These are phyloP conservation scores for Prinsepia uniflora DNA, from an alignment of 306 rosid species.

Conservation along the genomic window DNA sequence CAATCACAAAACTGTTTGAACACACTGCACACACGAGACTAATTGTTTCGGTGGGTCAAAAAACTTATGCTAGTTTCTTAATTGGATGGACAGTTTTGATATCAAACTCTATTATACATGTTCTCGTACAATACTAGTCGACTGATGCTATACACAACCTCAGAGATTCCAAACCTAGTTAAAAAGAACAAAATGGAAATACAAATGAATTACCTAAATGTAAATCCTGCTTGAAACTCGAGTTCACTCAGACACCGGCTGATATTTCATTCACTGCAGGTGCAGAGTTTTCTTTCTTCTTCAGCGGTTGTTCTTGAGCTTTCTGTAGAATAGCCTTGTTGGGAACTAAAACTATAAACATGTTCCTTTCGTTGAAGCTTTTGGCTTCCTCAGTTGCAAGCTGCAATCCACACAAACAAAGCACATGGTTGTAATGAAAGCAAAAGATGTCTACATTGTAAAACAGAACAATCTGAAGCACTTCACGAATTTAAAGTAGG, in stretches of 20 bases:
- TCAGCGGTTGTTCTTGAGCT: constrained; percentile 66
- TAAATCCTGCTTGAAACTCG: constrained; percentile 25
- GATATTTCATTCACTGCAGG: constrained; percentile 60
- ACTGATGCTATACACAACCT: constrained; percentile 45
- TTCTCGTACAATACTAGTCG: constrained; percentile 30
- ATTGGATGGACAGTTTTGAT: constrained; percentile 26
- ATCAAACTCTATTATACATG: constrained; percentile 22
- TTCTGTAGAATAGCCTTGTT: constrained; percentile 72
- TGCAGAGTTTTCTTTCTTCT: constrained; percentile 49
- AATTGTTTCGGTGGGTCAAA: background rate
- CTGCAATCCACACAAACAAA: constrained; percentile 45
- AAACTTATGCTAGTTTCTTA: constrained; percentile 6
- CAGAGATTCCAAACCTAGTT: constrained; percentile 29
- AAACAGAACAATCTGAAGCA: background rate
- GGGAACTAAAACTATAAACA: constrained; percentile 68
- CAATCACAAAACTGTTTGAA: background rate
- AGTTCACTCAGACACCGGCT: constrained; percentile 46
- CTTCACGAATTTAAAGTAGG: background rate
- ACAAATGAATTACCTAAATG: constrained; percentile 32
- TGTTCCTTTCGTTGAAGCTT: constrained; percentile 76
- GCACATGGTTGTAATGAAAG: no score
- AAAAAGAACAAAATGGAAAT: constrained; percentile 27
- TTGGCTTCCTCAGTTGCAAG: constrained; percentile 83
- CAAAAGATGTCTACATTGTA: no score
- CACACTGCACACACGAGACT: background rate